Evolutionary conservation across 306 rosid genomes (phyloP).

Genomic region (Parietaria judaica): DNA sequence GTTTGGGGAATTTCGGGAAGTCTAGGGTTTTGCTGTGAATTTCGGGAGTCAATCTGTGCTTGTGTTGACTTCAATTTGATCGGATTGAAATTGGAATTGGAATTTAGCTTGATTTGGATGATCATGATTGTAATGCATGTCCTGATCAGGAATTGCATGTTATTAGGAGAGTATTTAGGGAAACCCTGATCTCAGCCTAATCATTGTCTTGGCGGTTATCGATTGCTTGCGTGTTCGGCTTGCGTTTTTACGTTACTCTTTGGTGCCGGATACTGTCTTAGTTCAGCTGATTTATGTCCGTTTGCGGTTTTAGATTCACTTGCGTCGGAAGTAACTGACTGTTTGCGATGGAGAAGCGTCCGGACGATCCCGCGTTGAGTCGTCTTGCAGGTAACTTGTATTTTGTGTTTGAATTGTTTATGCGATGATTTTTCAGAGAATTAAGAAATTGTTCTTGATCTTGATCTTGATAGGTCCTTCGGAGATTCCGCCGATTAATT

Average conservation of each 20-base stretch:
- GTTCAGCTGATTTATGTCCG: background rate
- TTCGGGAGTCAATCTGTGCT: conserved; percentile 1
- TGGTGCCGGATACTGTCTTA: background rate
- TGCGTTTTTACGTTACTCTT: too few species aligned
- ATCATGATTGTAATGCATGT: conserved; percentile 2
- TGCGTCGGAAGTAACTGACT: conserved; percentile 27
- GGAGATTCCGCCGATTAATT: conserved; percentile 29
- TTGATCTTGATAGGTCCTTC: conserved; percentile 37
- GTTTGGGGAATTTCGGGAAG: conserved; percentile 20
- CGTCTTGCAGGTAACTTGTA: conserved; percentile 37
- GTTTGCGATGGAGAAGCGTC: conserved; percentile 46
- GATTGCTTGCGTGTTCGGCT: too few species aligned
- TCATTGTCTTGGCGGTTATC: too few species aligned
- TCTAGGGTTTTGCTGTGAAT: background rate
- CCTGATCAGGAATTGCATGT: too few species aligned
- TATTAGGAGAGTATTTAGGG: too few species aligned
- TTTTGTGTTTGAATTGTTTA: conserved; percentile 8
- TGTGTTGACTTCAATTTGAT: too few species aligned
- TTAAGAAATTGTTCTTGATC: conserved; percentile 9
- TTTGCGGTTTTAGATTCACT: conserved; percentile 8
- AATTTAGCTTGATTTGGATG: too few species aligned
- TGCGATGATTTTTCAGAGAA: background rate
- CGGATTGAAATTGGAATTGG: too few species aligned
- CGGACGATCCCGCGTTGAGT: conserved; percentile 31
- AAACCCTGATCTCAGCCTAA: too few species aligned